phyloP scores from a whole-genome alignment of 345 rosid species.

The Eucalyptus regnans region DNA sequence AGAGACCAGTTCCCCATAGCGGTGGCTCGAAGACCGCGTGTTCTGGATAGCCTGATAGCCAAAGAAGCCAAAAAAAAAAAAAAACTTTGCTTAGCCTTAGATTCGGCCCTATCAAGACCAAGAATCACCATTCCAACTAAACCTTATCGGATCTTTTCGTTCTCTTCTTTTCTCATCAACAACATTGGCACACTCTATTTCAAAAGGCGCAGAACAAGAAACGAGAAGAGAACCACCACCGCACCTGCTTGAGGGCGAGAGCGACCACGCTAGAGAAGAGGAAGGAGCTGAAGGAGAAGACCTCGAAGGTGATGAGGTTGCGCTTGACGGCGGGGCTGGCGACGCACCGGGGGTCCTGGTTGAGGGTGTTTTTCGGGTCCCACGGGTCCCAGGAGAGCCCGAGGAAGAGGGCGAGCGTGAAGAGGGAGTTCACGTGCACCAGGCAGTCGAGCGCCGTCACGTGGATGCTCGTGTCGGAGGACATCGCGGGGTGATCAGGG shows the following conservation, averaged over 20 bases:
- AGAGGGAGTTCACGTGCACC: background rate
- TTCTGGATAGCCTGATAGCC: constrained; percentile 37
- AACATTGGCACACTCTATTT: background rate
- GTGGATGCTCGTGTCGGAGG: background rate
- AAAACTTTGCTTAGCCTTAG: background rate
- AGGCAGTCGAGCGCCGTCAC: background rate
- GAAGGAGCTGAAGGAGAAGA: background rate
- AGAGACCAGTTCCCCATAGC: constrained; percentile 3
- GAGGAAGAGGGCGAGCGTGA: background rate
- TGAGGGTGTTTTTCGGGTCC: background rate
- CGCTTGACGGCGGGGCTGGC: background rate
- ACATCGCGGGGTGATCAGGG: background rate
- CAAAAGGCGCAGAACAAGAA: background rate
- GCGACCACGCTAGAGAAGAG: background rate
- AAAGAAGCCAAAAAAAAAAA: background rate
- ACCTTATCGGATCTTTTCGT: background rate
- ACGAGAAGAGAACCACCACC: background rate
- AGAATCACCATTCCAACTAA: background rate
- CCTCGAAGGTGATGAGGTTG: background rate
- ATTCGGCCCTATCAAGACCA: background rate
- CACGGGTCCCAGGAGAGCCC: background rate
- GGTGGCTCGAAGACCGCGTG: constrained; percentile 4
- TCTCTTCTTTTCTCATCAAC: background rate
- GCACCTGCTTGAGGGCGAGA: background rate
- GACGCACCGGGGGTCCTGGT: background rate